phyloP scores from a whole-genome alignment of 169 alveolate species.

The Plasmodium adleri region DNA sequence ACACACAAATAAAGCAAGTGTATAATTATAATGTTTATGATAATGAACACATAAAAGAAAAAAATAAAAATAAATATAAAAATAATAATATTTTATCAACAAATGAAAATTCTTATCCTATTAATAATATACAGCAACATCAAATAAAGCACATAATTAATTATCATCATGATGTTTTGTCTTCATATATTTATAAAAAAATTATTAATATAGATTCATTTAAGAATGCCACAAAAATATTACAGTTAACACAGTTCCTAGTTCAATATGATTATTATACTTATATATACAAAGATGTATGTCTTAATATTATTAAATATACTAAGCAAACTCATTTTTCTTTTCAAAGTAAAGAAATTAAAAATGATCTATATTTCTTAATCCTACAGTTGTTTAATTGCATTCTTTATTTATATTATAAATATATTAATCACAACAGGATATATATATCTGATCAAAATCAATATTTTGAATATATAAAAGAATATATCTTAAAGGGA shows the following conservation, averaged over 20 bases:
- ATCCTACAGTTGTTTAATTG: constrained; percentile 18
- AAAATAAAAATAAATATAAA: not conserved
- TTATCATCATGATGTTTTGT: constrained; percentile 5
- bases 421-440: constrained; percentile 14
- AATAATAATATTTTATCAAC: not conserved
- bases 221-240: constrained; percentile 1
- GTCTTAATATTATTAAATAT: constrained; percentile 21
- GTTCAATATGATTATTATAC: not conserved
- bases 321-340: constrained; percentile 1
- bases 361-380: not conserved
- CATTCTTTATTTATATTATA: constrained; percentile 41
- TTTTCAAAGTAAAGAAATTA: not conserved
- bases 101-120: too few relatives aligned
- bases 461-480: constrained; percentile 3
- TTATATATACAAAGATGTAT: constrained; percentile 40
- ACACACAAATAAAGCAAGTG: too few relatives aligned
- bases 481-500: constrained; percentile 7
- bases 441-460: constrained; percentile 4
- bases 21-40: not conserved
- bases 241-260: constrained; percentile 3
- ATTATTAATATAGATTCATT: constrained; percentile 35
- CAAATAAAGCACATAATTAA: constrained; percentile 5
- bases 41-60: not conserved
- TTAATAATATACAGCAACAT: not conserved
- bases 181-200: constrained; percentile 35